Evolutionary conservation across 352 stramenopile species (phyloP), one percentile per base, ranked within the genome.

Genomic region (Blastocystis sp.): DNA sequence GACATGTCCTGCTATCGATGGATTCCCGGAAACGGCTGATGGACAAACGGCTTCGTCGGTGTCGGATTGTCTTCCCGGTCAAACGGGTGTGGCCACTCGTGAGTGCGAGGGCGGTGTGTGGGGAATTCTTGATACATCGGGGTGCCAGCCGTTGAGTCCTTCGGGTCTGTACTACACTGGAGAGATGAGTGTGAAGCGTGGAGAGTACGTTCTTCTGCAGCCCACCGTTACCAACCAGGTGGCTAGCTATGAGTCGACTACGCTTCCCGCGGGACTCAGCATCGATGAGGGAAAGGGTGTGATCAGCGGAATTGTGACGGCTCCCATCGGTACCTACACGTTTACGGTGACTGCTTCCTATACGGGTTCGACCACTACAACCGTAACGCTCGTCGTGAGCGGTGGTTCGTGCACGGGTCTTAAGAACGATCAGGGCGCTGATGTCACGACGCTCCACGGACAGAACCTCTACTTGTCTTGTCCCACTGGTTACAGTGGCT

Each of bases 391-490:
- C 27, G 36, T 16, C 32, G 63, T 75, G 21, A 75, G 4, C 2
- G 27, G 24, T 53, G 63, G 24, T 75, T 75, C 63, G 21, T 75
- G 63, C 46, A 51, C 29, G 21, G 63, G 63, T 75, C 63, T 75
- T 27, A 21, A 75, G 63, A 46, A 75, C 29, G 36, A 49, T 21
- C 44, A 53, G 18, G 63, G 63, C 29, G 63, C 18, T 16, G 21
- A n/a, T 49, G 36, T 75, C 21, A 75, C 63, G 0, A 54, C 42
- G 2, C 4, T 53, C 3, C 21, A 53, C 46, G 42, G 42, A 27
- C 36, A 51, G 32, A 40, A 53, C 24, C 8, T 75, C 7, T 53
- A 27, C 46, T 59, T 78, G 34, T 32, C 16, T 4, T 78, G 67
- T 24, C 34, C 38, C 21, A 40, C 56, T 42, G 67, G 67, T 44